Conservation (phyloP, 495 filamentous ascomycete genomes). For the Penicillium silybi region DNA sequence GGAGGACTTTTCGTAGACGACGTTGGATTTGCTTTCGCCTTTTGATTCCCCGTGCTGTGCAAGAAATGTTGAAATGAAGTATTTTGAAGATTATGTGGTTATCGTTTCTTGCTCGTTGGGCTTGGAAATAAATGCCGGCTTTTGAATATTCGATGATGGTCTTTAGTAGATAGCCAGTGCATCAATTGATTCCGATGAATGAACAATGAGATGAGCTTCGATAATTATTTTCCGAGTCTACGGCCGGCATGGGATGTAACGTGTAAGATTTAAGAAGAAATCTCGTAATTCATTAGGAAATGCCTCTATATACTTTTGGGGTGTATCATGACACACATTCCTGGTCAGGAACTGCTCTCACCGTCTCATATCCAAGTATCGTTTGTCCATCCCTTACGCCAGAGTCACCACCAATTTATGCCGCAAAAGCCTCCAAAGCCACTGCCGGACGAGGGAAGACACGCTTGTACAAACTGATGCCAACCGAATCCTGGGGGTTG, state of each 20-base stretch:
- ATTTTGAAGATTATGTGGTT: neutral
- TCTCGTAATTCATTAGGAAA: slow-evolving; percentile 38
- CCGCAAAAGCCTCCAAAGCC: slow-evolving; percentile 43
- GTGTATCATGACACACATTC: slow-evolving; percentile 22
- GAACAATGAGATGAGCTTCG: neutral
- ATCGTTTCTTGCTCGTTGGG: neutral
- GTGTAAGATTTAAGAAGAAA: slow-evolving; percentile 7
- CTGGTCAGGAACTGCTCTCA: slow-evolving; percentile 15
- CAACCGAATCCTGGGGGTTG: slow-evolving; percentile 90
- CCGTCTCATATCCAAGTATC: slow-evolving; percentile 30
- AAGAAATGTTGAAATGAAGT: slow-evolving; percentile 2
- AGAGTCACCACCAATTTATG: slow-evolving; percentile 11
- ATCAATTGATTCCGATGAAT: neutral
- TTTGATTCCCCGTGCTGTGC: slow-evolving; percentile 28
- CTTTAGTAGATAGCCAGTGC: neutral
- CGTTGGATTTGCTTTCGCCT: slow-evolving; percentile 13
- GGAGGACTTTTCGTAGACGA: slow-evolving; percentile 65
- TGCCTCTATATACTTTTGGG: slow-evolving; percentile 32
- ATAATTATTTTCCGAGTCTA: neutral
- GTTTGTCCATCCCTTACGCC: slow-evolving; percentile 17
- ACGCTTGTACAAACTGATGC: slow-evolving; percentile 89
- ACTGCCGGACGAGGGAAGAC: slow-evolving; percentile 75
- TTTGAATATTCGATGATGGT: neutral
- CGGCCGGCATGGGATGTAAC: neutral
- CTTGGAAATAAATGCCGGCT: neutral